Evolutionary conservation across 768 basidiomycete species (phyloP).

Genomic region (Leccinum barrowsii): DNA sequence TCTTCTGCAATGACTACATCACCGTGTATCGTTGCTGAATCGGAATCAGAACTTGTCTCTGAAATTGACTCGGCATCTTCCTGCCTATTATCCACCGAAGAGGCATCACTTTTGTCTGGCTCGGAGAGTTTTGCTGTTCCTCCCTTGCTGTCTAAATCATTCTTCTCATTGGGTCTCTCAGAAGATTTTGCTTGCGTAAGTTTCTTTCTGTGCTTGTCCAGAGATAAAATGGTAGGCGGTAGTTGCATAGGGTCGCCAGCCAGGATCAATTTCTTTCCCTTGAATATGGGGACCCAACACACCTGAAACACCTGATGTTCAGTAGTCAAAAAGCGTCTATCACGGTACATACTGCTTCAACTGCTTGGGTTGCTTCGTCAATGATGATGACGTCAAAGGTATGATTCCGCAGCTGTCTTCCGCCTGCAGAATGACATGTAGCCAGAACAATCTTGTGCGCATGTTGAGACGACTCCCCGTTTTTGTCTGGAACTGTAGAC

Average conservation of each 20-base stretch:
- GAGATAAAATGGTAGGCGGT: conserved; percentile 85
- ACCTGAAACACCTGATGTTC: conserved; percentile 4
- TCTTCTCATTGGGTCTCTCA: neutral
- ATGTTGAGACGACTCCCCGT: neutral
- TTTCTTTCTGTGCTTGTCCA: conserved; percentile 42
- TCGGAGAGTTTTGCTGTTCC: neutral
- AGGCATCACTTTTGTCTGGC: neutral
- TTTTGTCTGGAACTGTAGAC: neutral
- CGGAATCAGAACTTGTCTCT: conserved; percentile 13
- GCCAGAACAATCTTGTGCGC: conserved; percentile 75
- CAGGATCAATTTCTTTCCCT: conserved; percentile 82
- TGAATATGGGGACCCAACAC: conserved; percentile 95
- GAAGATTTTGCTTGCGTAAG: conserved; percentile 3
- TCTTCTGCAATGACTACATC: conserved; percentile 24
- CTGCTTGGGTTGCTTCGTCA: conserved; percentile 95
- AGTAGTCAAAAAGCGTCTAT: neutral
- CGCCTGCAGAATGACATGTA: conserved; percentile 93
- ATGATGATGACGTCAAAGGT: conserved; percentile 93
- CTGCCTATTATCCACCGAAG: neutral
- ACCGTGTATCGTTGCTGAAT: conserved; percentile 16
- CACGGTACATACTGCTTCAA: conserved; percentile 73
- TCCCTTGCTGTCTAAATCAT: neutral
- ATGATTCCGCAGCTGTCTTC: conserved; percentile 70
- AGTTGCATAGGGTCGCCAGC: conserved; percentile 97
- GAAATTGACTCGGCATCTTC: conserved; percentile 7